These are phyloP conservation scores for Begonia fuchsioides DNA, from an alignment of 306 rosid genomes.

Conservation along the genomic window DNA sequence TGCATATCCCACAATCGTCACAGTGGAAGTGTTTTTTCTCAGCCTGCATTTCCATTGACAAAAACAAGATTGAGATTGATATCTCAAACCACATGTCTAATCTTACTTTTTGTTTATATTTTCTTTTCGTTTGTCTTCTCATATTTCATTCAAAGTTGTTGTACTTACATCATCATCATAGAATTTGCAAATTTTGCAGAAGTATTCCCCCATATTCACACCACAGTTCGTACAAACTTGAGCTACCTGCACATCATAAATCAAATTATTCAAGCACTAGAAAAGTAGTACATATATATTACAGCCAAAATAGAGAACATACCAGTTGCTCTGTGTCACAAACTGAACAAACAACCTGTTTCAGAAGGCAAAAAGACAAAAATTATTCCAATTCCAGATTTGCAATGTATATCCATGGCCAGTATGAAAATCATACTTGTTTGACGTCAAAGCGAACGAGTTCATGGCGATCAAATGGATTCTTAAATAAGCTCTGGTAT, in stretches of 20 bases:
- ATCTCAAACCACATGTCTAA: too few relatives aligned
- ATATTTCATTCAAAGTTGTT: background rate
- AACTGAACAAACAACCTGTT: conserved; percentile 83
- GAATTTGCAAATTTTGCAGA: conserved; percentile 79
- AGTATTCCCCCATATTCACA: conserved; percentile 87
- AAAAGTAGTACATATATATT: too few relatives aligned
- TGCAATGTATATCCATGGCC: background rate
- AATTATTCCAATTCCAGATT: conserved; percentile 3
- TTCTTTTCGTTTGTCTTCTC: too few relatives aligned
- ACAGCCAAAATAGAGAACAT: conserved; percentile 5
- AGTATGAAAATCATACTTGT: conserved; percentile 32
- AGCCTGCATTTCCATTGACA: conserved; percentile 22
- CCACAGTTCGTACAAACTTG: conserved; percentile 91
- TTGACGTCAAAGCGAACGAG: conserved; percentile 58
- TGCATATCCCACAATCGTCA: conserved; percentile 93
- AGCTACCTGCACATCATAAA: conserved; percentile 38
- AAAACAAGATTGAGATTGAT: too few relatives aligned
- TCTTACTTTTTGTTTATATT: too few relatives aligned
- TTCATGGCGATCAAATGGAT: conserved; percentile 64
- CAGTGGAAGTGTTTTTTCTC: conserved; percentile 77
- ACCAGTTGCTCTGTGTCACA: conserved; percentile 98
- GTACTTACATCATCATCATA: conserved; percentile 73
- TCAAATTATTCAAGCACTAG: background rate
- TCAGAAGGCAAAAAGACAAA: conserved; percentile 3
- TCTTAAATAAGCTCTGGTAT: conserved; percentile 49